phyloP scores from a whole-genome alignment of 306 rosid species.

The Prunus padus region DNA sequence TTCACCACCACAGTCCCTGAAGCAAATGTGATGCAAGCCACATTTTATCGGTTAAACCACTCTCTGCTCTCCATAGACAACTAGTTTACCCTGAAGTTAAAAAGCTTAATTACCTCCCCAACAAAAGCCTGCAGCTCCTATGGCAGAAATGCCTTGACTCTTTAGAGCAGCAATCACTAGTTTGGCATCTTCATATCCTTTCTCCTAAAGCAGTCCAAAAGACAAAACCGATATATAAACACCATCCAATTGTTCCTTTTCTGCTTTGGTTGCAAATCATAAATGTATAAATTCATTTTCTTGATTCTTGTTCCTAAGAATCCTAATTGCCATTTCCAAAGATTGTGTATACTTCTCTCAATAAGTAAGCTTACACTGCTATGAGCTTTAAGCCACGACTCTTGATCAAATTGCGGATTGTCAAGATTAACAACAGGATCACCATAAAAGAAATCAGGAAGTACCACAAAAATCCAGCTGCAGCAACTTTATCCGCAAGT shows the following conservation, averaged over 20 bases:
- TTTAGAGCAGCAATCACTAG: constrained; percentile 44
- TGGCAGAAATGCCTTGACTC: constrained; percentile 45
- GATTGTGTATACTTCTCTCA: no score
- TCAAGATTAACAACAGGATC: constrained; percentile 26
- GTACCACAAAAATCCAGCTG: constrained; percentile 42
- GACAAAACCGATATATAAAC: not conserved
- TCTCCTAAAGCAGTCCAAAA: constrained; percentile 32
- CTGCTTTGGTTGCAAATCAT: not conserved
- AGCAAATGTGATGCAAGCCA: constrained; percentile 6
- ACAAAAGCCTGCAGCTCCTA: constrained; percentile 63
- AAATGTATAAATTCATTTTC: not conserved
- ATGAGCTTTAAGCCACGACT: constrained; percentile 35
- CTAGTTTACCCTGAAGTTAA: not conserved
- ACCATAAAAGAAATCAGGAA: constrained; percentile 57
- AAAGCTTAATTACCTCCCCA: constrained; percentile 51
- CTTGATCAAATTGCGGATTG: constrained; percentile 28
- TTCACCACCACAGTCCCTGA: constrained; percentile 43
- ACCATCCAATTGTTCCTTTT: not conserved
- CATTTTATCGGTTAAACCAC: not conserved
- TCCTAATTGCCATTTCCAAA: no score
- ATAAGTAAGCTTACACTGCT: constrained; percentile 21
- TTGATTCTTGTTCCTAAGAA: no score
- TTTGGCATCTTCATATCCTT: constrained; percentile 45
- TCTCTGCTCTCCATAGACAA: not conserved
- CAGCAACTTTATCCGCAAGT: constrained; percentile 52